Base-by-base conservation (phyloP, 176 grass and related monocot species). In the Triticum dicoccoides region DNA sequence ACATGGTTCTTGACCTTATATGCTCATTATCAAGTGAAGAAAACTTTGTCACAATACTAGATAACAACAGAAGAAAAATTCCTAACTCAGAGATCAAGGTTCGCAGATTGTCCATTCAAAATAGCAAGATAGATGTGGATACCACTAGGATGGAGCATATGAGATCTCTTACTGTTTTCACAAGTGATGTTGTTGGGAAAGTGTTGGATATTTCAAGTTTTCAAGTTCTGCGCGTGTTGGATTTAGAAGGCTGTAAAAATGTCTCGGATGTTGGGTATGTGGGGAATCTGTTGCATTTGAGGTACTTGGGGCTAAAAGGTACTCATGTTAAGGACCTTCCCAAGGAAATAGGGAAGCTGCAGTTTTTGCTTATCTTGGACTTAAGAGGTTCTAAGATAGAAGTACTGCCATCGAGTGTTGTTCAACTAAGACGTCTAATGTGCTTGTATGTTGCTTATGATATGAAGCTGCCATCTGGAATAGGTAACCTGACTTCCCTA, bases 381-480 rank as follows among this genome's bases (percentile, higher is more conserved):
- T 2, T 70, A n/a, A 39, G 8, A 39, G 0, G 0, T 1, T 1
- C 17, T 21, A 2, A 8, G 1, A 69, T 69, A 37, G 1, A 10
- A 21, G 3, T 11, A 70, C 0, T 70, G 18, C 68, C 68, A 1
- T 5, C 68, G 0, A n/a, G 68, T 70, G 9, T 70, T 39, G 8
- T 21, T 38, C 34, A 18, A 0, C 17, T 70, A n/a, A 39, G 34
- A n/a, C 68, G 8, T 39, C 34, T 70, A 8, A 39, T 6, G 8
- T 70, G 8, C 18, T 4, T 70, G 17, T 11, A 38, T 39, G 9
- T 70, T n/a, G 0, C 5, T 1, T 0, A 0, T 1, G 0, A 0
- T 11, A 11, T 21, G 67, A 21, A 38, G 17, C 1, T 70, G 0
- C 67, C 17, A 21, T 21, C 1, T 38, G 8, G 15, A 0, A 21